These are phyloP conservation scores for Irpex sp. DNA, from an alignment of 1,284 basidiomycete species.

Conservation along the genomic window DNA sequence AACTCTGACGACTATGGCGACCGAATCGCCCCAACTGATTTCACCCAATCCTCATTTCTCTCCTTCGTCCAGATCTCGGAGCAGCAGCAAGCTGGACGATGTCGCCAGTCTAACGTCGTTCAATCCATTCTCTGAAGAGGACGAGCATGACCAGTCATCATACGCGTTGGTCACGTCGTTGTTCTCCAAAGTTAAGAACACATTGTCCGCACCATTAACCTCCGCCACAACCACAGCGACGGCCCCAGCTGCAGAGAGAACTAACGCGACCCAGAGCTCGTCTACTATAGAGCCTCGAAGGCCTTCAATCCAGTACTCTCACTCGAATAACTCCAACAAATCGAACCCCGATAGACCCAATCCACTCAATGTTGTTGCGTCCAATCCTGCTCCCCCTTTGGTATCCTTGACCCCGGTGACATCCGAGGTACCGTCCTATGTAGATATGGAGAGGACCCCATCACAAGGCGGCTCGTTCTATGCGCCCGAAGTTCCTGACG, in stretches of 20 bases:
- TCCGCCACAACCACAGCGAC: conserved; percentile 39
- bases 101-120: conserved; percentile 72
- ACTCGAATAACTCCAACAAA: conserved; percentile 44
- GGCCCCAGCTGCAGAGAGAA: conserved; percentile 14
- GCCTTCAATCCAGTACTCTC: conserved; percentile 47
- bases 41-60: conserved; percentile 13
- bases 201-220: conserved; percentile 60
- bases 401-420: conserved; percentile 80
- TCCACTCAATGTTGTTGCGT: conserved; percentile 44
- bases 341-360: conserved; percentile 51
- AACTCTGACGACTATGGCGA: conserved; percentile 12
- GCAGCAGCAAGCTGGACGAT: conserved; percentile 65
- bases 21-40: conserved; percentile 16
- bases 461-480: conserved; percentile 47
- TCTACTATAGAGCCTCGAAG: conserved; percentile 48
- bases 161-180: conserved; percentile 76
- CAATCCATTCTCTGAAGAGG: conserved; percentile 84
- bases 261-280: conserved; percentile 9
- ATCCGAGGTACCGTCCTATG: conserved; percentile 62
- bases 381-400: conserved; percentile 70
- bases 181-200: conserved; percentile 74
- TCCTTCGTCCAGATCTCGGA: conserved; percentile 54
- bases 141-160: conserved; percentile 79
- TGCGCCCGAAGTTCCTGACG: conserved; percentile 57
- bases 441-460: conserved; percentile 58